Evolutionary conservation across 257 asterid species (phyloP).

Genomic region (Echium plantagineum): DNA sequence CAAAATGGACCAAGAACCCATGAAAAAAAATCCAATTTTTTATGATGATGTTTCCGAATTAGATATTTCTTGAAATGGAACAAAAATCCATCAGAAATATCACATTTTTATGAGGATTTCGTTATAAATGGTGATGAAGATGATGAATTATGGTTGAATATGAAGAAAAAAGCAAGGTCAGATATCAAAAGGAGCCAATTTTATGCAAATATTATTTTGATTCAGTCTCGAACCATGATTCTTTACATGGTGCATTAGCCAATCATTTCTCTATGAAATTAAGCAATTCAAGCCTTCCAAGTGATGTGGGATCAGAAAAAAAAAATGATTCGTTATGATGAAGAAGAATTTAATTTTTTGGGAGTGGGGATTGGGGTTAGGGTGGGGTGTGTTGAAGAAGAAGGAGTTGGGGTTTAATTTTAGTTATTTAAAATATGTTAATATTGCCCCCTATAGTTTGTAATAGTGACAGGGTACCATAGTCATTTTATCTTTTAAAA

Average conservation of each 20-base stretch:
- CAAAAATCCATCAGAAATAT: slow-evolving; percentile 7
- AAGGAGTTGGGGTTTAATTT: too few relatives aligned
- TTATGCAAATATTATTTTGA: slow-evolving; percentile 39
- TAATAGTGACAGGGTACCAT: too few relatives aligned
- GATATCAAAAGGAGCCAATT: slow-evolving; percentile 67
- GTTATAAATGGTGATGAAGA: slow-evolving; percentile 2
- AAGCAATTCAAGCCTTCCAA: slow-evolving; percentile 43
- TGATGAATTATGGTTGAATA: slow-evolving; percentile 39
- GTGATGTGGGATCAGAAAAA: too few relatives aligned
- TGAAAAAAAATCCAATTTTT: not conserved
- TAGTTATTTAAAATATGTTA: too few relatives aligned
- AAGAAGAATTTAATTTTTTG: too few relatives aligned
- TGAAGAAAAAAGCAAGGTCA: slow-evolving; percentile 58
- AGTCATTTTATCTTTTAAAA: too few relatives aligned
- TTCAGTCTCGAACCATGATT: slow-evolving; percentile 50
- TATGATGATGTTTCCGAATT: too few relatives aligned
- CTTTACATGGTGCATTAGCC: slow-evolving; percentile 53
- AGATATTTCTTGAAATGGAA: slow-evolving; percentile 4
- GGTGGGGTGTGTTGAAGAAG: too few relatives aligned
- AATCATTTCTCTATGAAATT: slow-evolving; percentile 54
- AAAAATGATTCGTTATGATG: too few relatives aligned
- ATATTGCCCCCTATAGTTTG: too few relatives aligned
- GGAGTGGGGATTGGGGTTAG: too few relatives aligned
- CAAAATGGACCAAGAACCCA: slow-evolving; percentile 11
- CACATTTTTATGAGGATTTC: slow-evolving; percentile 5